These are phyloP conservation scores for Vaccinium myrtillus DNA, from an alignment of 148 eudicot species.

Conservation along the genomic window DNA sequence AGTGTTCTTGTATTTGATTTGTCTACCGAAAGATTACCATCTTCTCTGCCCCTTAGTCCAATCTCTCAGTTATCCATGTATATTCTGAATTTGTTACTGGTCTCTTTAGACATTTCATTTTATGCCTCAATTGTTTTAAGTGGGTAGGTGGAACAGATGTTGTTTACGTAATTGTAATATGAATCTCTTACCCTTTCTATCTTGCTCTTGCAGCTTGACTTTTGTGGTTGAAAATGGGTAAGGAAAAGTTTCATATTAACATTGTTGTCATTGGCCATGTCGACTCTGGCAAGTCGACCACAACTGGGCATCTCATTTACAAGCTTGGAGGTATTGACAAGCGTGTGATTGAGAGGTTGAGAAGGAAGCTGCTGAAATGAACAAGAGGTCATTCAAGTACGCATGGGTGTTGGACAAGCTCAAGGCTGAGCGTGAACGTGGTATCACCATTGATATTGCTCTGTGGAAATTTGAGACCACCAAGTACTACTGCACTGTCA, in stretches of 20 bases:
- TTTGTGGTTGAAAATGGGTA: conserved; percentile 20
- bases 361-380: conserved; percentile 46
- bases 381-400: conserved; percentile 42
- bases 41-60: not conserved
- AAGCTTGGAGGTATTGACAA: conserved; percentile 47
- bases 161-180: not conserved
- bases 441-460: conserved; percentile 60
- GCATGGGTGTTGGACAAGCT: conserved; percentile 52
- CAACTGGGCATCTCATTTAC: conserved; percentile 39
- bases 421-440: conserved; percentile 63
- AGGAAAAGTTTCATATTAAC: conserved; percentile 31
- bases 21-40: not conserved
- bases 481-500: conserved; percentile 62
- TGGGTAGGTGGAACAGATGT: not conserved
- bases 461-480: conserved; percentile 64
- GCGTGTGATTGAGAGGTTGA: conserved; percentile 41
- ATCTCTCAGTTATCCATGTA: not conserved
- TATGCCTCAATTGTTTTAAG: not conserved
- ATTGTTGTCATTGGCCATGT: conserved; percentile 41
- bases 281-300: conserved; percentile 40
- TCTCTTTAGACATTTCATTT: not conserved
- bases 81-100: not conserved
- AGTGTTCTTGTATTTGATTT: not conserved
- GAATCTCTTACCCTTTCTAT: not conserved
- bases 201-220: conserved; percentile 6